These are phyloP conservation scores for Biscutella laevigata DNA, from an alignment of 441 rosid genomes.

Conservation along the genomic window DNA sequence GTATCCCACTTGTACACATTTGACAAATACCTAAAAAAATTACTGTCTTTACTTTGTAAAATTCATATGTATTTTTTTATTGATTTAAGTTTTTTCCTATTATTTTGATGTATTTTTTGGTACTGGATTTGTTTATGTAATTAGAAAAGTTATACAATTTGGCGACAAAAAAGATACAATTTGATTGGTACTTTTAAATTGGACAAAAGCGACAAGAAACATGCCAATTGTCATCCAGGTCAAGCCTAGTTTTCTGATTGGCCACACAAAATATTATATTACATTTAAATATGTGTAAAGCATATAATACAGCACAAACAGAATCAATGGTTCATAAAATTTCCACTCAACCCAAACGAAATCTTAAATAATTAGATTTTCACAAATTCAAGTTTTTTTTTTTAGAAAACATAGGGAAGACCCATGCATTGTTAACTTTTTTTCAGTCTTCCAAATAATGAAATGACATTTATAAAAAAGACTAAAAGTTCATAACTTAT, in stretches of 20 bases:
- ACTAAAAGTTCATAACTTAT: background rate
- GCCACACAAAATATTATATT: conserved; percentile 15
- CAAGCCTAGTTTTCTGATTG: conserved; percentile 20
- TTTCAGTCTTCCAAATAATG: background rate
- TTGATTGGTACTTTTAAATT: conserved; percentile 8
- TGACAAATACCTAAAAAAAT: too few relatives aligned
- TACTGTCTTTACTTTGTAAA: background rate
- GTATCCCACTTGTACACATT: conserved; percentile 15
- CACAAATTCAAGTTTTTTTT: too few relatives aligned
- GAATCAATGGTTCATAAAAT: conserved; percentile 9
- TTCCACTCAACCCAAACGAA: conserved; percentile 16
- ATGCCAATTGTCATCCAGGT: conserved; percentile 28
- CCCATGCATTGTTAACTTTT: background rate
- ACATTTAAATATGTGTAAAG: conserved; percentile 24
- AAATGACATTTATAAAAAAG: too few relatives aligned
- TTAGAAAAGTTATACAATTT: background rate
- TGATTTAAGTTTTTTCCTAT: too few relatives aligned
- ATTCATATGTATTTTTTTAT: too few relatives aligned
- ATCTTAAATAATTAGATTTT: too few relatives aligned
- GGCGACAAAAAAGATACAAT: too few relatives aligned
- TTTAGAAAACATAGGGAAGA: too few relatives aligned
- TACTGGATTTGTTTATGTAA: background rate
- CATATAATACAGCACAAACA: conserved; percentile 23
- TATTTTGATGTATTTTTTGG: background rate
- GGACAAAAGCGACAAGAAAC: conserved; percentile 14